phyloP scores from a whole-genome alignment of 495 filamentous ascomycete genomes.

The Aspergillus haitiensis region DNA sequence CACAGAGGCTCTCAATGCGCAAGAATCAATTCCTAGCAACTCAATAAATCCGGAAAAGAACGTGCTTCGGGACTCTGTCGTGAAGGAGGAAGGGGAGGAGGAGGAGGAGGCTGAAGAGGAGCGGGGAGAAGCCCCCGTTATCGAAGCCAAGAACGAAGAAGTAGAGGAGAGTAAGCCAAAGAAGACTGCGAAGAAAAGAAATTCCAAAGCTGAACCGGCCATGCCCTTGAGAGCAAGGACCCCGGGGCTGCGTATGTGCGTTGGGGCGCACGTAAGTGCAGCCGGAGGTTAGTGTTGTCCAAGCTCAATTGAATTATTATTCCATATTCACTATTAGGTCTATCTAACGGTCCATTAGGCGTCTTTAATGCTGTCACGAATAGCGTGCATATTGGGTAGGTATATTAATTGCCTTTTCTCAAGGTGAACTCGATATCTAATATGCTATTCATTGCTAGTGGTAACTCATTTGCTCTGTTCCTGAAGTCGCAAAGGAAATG shows the following conservation, averaged over 20 bases:
- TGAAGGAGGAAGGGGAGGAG: conserved; percentile 30
- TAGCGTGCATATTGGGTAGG: conserved; percentile 68
- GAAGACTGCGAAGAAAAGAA: conserved; percentile 26
- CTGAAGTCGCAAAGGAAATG: conserved; percentile 95
- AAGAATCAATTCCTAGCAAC: background rate
- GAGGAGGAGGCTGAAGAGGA: conserved; percentile 7
- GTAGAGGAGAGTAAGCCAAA: conserved; percentile 22
- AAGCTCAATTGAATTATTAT: too few species aligned
- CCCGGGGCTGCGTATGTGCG: conserved; percentile 70
- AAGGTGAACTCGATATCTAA: background rate
- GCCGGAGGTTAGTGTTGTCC: conserved; percentile 63
- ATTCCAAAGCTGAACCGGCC: conserved; percentile 46
- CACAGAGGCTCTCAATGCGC: conserved; percentile 23
- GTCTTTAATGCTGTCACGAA: conserved; percentile 88
- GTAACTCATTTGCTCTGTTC: conserved; percentile 91
- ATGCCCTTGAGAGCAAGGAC: conserved; percentile 72
- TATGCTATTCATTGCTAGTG: conserved; percentile 46
- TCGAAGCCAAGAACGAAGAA: conserved; percentile 19
- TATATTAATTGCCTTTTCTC: conserved; percentile 1
- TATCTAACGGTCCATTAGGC: conserved; percentile 44
- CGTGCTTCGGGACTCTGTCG: background rate
- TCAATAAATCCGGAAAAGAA: background rate
- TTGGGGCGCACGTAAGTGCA: conserved; percentile 88
- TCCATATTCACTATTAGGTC: background rate
- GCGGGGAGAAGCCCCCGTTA: too few species aligned